These are phyloP conservation scores for Dichotomocladium elegans DNA, from an alignment of 371 early-diverging fungal genomes.

Conservation along the genomic window DNA sequence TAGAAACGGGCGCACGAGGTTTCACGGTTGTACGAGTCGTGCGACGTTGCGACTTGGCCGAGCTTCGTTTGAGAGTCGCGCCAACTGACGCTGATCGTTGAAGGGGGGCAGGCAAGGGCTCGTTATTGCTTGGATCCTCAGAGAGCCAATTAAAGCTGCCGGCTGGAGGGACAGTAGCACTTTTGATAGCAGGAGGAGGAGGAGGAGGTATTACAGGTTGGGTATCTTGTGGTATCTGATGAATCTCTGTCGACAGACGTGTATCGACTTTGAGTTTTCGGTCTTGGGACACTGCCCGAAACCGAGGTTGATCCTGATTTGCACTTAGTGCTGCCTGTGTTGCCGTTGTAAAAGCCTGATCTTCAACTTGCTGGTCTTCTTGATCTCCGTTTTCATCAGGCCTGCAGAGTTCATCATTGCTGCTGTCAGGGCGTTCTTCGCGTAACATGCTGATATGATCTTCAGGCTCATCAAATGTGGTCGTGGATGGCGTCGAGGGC, in stretches of 20 bases:
- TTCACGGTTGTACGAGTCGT: no score
- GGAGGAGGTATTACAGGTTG: not conserved
- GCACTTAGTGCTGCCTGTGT: no score
- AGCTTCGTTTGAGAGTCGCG: no score
- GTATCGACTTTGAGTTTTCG: conserved; percentile 39
- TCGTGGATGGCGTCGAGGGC: conserved; percentile 5
- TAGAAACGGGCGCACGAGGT: no score
- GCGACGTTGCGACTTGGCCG: no score
- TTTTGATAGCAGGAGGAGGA: conserved; percentile 17
- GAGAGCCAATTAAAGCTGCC: conserved; percentile 24
- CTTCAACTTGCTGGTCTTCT: no score
- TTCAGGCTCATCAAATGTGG: not conserved
- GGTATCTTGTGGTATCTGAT: not conserved
- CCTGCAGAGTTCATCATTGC: not conserved
- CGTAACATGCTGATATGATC: no score
- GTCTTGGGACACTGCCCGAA: conserved; percentile 28
- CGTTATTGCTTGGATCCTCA: conserved; percentile 18
- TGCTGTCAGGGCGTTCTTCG: not conserved
- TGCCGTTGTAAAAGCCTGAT: no score
- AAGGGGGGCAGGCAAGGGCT: conserved; percentile 3
- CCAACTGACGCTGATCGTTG: conserved; percentile 14
- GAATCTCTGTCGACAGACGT: conserved; percentile 1
- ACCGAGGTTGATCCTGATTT: conserved; percentile 19
- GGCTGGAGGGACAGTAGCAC: conserved; percentile 30
- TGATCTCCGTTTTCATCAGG: not conserved